Evolutionary conservation across 768 basidiomycete species (phyloP).

Genomic region (Suillus hirtellus): DNA sequence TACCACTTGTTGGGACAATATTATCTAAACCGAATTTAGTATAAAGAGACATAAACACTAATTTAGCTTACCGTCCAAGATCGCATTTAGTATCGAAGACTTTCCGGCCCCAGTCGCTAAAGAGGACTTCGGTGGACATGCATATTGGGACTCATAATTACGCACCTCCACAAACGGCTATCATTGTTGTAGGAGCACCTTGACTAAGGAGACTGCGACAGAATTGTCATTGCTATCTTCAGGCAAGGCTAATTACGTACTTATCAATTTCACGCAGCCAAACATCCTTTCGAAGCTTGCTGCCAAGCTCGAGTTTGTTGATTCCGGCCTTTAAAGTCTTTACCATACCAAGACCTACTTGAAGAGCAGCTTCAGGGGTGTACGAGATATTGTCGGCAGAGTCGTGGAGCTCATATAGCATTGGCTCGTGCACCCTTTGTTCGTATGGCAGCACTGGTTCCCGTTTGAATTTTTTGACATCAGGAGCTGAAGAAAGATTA

Average conservation of each 20-base stretch:
- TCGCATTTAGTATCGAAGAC: conserved; percentile 60
- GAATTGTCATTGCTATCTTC: background rate
- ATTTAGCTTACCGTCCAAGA: conserved; percentile 50
- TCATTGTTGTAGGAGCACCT: conserved; percentile 55
- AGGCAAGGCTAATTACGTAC: conserved; percentile 27
- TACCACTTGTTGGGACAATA: conserved; percentile 66
- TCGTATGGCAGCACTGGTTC: background rate
- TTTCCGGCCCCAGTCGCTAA: conserved; percentile 63
- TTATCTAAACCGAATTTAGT: conserved; percentile 40
- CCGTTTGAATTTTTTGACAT: background rate
- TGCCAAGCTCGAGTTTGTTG: conserved; percentile 48
- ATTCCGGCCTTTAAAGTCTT: conserved; percentile 45
- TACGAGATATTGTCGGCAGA: conserved; percentile 47
- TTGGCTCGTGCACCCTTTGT: conserved; percentile 13
- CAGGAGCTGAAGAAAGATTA: background rate
- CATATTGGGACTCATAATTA: background rate
- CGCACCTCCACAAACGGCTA: conserved; percentile 64
- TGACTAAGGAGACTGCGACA: conserved; percentile 47
- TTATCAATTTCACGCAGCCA: conserved; percentile 55
- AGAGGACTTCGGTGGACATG: background rate
- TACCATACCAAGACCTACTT: conserved; percentile 55
- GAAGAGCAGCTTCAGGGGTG: conserved; percentile 48
- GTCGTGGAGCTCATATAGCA: conserved; percentile 37
- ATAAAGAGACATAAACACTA: conserved; percentile 6
- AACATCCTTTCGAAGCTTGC: conserved; percentile 56